Evolutionary conservation across 225 moss, liverwort and hornwort species (phyloP), one percentile per base, ranked within the genome.

Genomic region (Ulota crispa): DNA sequence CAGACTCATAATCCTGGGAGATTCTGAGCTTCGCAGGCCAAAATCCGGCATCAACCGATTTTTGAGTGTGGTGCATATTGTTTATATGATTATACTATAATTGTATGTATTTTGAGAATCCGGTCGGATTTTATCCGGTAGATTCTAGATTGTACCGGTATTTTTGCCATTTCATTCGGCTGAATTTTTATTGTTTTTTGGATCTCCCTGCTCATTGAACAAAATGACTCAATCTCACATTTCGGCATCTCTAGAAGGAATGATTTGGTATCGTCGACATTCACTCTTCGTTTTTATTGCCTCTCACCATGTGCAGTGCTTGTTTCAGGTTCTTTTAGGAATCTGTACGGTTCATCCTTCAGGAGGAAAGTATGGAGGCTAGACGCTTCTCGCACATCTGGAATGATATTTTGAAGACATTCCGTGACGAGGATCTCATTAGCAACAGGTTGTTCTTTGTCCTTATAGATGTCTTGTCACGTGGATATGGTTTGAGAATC

Each of bases 361-460:
- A 97, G 95, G 87, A 82, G 81, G 94, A 92, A 82, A 81, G 72
- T 27, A 78, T 93, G 79, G 96, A 99, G 82, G 73, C 75, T 18
- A 91, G 86, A 80, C 93, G 89, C 70, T 99, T 99, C 84, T 89
- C 93, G 70, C 89, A 92, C 42, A 80, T 96, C 20, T 99, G 99
- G 99, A 99, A 96, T 73, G 91, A 96, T 78, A 95, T 99, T 66
- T 82, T 99, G 67, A 83, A 78, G 57, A 94, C 91, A 30, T 96
- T 99, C 60, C 94, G 96, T 34, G 99, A 99, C 86, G 99, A 99
- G 79, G 99, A 99, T 81, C 82, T 99, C 23, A 88, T 99, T 42
- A 93, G 88, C 80, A 89, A 99, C 87, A 93, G 93, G 95, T 94
- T 64, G 42, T 57, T 80, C 77, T 77, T 80, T 56, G 7, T 64